phyloP scores from a whole-genome alignment of 2,329 filamentous ascomycete genomes.

The Verticillium tricorpus region DNA sequence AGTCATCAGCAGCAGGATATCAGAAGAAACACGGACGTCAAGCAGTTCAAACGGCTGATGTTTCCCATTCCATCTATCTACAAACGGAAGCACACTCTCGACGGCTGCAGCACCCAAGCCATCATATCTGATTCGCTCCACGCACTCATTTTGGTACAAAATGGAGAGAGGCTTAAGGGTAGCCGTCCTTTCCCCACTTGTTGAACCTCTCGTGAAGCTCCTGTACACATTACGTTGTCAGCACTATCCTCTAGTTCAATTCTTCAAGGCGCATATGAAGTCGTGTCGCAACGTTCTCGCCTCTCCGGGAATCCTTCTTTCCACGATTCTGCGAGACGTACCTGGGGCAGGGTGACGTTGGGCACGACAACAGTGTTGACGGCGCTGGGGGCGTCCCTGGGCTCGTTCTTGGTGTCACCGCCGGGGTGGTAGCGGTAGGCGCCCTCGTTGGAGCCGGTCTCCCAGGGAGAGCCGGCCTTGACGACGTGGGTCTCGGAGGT shows the following conservation, averaged over 20 bases:
- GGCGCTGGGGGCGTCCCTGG: slow-evolving; percentile 89
- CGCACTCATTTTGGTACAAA: background rate
- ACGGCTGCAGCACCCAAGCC: background rate
- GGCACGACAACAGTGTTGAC: slow-evolving; percentile 93
- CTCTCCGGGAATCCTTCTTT: background rate
- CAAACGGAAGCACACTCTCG: slow-evolving; percentile 7
- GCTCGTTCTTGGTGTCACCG: slow-evolving; percentile 69
- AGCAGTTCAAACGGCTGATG: background rate
- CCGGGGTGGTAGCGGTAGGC: slow-evolving; percentile 81
- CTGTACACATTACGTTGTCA: slow-evolving; percentile 37
- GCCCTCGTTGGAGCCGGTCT: slow-evolving; percentile 59
- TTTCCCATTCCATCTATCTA: slow-evolving; percentile 12
- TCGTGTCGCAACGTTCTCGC: background rate
- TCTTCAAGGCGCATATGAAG: background rate
- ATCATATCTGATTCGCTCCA: background rate
- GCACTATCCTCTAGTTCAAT: background rate
- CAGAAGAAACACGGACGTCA: background rate
- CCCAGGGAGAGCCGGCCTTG: slow-evolving; percentile 84
- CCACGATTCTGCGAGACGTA: slow-evolving; percentile 35
- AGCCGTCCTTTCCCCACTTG: slow-evolving; percentile 99
- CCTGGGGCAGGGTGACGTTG: slow-evolving; percentile 87
- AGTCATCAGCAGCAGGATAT: background rate
- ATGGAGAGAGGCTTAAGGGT: slow-evolving; percentile 44
- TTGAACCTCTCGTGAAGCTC: slow-evolving; percentile 95
- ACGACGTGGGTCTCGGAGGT: slow-evolving; percentile 78